Base-by-base conservation (phyloP, 2,329 filamentous ascomycete genomes). In the Apiospora marii region DNA sequence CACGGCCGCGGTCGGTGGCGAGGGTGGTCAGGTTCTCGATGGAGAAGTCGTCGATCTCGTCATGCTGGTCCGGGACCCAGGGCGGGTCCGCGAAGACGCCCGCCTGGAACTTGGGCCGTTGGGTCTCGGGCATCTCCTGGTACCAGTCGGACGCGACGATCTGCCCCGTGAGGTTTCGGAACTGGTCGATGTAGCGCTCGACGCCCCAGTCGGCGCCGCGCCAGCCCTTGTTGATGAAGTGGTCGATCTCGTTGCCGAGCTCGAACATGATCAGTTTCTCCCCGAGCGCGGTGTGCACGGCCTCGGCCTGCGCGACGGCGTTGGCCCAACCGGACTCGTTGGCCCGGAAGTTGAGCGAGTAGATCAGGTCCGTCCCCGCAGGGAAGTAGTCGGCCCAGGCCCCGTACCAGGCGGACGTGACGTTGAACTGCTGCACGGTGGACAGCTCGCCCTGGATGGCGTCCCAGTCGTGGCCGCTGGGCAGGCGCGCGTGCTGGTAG, bases 171-270 rank as follows among this genome's bases (percentile, higher is more conserved):
- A 82, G 64, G 74, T 79, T 79, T 37, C 78, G 79, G 74, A 80
- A 81, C 73, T 82, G 80, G 68, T 71, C 68, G 24, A 79, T 74
- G 73, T 82, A 82, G n/a, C 74, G 69, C 10, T 69, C 71, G 16
- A 82, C 79, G 49, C 73, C 78, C 81, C 81, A 82, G 24, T 71
- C 70, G 6, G 73, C 70, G 72, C 76, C 76, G 22, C 81, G 78
- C 81, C 81, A 82, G 27, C 74, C 75, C 74, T 82, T 80, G 73
- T 77, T 76, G 70, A 81, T 81, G 76, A 78, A 82, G 64, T 82
- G 81, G 74, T 82, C 81, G 68, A 82, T 78, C 74, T 82, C 81
- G 75, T 82, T 82, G 58, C 81, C 81, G 22, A 82, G 76, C 77
- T 82, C 81, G 68, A 82, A 77, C 70, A 78, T 72, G 5, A 72